Base-by-base conservation (phyloP, 2,329 filamentous ascomycete species). In the Colletotrichum endophyticum region DNA sequence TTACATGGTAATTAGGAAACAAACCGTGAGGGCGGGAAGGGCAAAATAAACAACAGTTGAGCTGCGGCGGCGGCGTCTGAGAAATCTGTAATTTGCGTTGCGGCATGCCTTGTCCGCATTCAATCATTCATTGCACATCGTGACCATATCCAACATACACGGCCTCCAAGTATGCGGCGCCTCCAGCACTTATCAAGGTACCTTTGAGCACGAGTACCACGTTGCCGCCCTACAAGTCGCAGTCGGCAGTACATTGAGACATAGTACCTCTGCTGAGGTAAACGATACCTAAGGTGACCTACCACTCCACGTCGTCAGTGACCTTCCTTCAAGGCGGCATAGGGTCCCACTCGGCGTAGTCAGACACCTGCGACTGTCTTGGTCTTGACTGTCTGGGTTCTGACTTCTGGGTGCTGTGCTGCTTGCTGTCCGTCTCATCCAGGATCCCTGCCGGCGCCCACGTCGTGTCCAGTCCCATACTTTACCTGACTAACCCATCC, bases 401-500 rank as follows among this genome's bases (percentile, higher is more conserved):
- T 68, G 27, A 30, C 44, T 32, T 32, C 30, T 32, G 30, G 11
- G 11, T 32, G 30, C 30, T 32, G 9, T 32, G 11, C 27, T 32
- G 27, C 27, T 36, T 44, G 39, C 39, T 44, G 27, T 66, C 72
- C 67, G 68, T 75, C 68, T 66, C 72, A 66, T 56, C 70, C 70
- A 76, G 39, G 25, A 76, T 49, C 73, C 73, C 56, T 70, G 56
- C 44, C 56, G 11, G 2, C 39, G 39, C 27, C 39, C 64, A 66
- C 39, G 36, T 66, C 39, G 32, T 75, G 73, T 44, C 36, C 63
- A 70, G 57, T 62, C 32, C 39, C 57, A 73, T 70, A 73, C 70
- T 76, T 57, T 62, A 34, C 39, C 63, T 76, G 73, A 73, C 70
- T 76, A 73, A 76, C 70, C n/a, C 7, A 49, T 32, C 73, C 73